phyloP scores from a whole-genome alignment of 2,329 filamentous ascomycete genomes.

The Fusarium sp. region DNA sequence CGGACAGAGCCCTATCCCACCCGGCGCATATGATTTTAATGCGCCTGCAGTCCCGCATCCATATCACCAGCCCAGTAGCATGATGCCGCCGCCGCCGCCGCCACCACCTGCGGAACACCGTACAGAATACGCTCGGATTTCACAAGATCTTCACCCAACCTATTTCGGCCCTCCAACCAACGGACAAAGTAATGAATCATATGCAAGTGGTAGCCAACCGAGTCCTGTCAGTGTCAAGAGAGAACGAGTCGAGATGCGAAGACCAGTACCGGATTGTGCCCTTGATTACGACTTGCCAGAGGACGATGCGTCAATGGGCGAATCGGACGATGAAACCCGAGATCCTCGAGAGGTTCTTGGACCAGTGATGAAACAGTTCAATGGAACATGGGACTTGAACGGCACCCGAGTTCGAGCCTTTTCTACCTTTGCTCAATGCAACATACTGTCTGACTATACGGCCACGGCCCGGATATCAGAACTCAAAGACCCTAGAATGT shows the following conservation, averaged over 20 bases:
- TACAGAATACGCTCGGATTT: slow-evolving; percentile 30
- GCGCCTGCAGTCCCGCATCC: slow-evolving; percentile 26
- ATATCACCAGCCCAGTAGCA: slow-evolving; percentile 32
- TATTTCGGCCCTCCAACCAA: slow-evolving; percentile 26
- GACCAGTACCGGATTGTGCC: slow-evolving; percentile 20
- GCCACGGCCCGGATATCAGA: slow-evolving; percentile 79
- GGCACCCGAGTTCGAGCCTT: slow-evolving; percentile 66
- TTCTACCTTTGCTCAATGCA: slow-evolving; percentile 63
- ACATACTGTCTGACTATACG: slow-evolving; percentile 75
- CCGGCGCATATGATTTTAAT: slow-evolving; percentile 42
- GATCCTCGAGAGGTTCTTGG: slow-evolving; percentile 56
- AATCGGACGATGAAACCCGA: slow-evolving; percentile 71
- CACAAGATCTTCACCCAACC: slow-evolving; percentile 34
- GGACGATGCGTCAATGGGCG: slow-evolving; percentile 74
- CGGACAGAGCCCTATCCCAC: slow-evolving; percentile 29
- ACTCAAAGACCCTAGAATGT: slow-evolving; percentile 84
- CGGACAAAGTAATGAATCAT: slow-evolving; percentile 24
- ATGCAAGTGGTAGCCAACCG: slow-evolving; percentile 22
- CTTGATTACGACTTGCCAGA: slow-evolving; percentile 56
- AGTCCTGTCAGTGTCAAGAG: slow-evolving; percentile 21
- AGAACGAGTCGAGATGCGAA: slow-evolving; percentile 17
- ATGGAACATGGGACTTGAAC: slow-evolving; percentile 45
- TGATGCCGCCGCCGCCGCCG: slow-evolving; percentile 4
- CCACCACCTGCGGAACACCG: slow-evolving; percentile 17
- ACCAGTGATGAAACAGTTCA: slow-evolving; percentile 56